These are phyloP conservation scores for Suillus occidentalis DNA, from an alignment of 768 basidiomycete species.

Conservation along the genomic window DNA sequence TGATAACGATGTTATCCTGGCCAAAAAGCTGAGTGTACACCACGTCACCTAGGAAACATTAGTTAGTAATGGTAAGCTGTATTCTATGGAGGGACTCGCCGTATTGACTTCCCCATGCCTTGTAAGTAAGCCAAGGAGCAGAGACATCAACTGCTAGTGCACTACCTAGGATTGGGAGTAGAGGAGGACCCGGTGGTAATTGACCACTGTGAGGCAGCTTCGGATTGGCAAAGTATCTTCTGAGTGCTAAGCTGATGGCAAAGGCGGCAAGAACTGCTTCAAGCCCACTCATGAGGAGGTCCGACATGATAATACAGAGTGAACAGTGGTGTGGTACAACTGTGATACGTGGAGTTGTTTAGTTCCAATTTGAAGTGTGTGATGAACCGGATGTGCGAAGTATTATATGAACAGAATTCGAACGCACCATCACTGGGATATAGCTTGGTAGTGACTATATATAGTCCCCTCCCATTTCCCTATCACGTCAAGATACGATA, in stretches of 20 bases:
- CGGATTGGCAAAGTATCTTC: not conserved
- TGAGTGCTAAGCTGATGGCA: not conserved
- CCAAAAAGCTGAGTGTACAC: slow-evolving; percentile 9
- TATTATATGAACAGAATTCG: no score
- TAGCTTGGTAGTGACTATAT: no score
- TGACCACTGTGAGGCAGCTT: not conserved
- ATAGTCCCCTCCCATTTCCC: no score
- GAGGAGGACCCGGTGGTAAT: not conserved
- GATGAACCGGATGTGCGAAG: not conserved
- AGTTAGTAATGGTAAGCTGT: not conserved
- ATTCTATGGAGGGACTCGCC: not conserved
- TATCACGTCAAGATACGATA: no score
- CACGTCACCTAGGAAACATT: slow-evolving; percentile 6
- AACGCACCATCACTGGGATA: no score
- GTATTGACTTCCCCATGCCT: not conserved
- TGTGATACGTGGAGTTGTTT: not conserved
- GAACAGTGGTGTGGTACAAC: not conserved
- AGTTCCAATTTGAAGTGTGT: not conserved
- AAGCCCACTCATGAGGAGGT: not conserved
- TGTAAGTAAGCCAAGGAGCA: slow-evolving; percentile 7
- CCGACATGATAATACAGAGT: not conserved
- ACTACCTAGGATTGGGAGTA: slow-evolving; percentile 2
- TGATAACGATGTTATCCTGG: slow-evolving; percentile 14
- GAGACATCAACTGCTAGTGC: not conserved
- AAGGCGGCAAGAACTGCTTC: not conserved